phyloP scores from a whole-genome alignment of 306 rosid species.

The Luffa aegyptiaca region DNA sequence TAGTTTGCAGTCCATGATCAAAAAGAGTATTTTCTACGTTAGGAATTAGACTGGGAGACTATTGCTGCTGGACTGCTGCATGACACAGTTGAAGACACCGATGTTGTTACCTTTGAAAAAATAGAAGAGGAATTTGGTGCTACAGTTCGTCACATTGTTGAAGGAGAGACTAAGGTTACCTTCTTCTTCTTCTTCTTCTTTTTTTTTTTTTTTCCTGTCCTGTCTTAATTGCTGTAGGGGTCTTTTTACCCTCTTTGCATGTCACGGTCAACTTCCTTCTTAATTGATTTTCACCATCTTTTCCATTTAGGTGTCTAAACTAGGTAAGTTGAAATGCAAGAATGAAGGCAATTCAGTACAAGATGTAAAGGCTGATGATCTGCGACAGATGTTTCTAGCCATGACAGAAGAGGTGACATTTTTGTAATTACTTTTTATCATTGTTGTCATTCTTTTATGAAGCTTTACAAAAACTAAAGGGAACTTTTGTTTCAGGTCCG shows the following conservation, averaged over 20 bases:
- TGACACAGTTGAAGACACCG: conserved; percentile 95
- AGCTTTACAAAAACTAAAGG: conserved; percentile 19
- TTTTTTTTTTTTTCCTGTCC: conserved; percentile 10
- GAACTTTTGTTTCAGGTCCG: conserved; percentile 63
- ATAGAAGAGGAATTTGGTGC: conserved; percentile 94
- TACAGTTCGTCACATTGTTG: conserved; percentile 84
- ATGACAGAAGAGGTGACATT: conserved; percentile 92
- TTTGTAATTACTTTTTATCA: conserved; percentile 12
- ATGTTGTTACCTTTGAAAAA: conserved; percentile 77
- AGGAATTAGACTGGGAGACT: conserved; percentile 99
- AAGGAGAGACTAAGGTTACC: conserved; percentile 99
- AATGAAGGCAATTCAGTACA: conserved; percentile 63
- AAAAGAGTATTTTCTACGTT: conserved; percentile 12
- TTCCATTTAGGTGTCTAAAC: conserved; percentile 73
- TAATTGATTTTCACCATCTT: conserved; percentile 18
- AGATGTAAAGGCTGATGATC: conserved; percentile 98
- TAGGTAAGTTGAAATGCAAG: conserved; percentile 87
- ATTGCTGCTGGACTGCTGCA: conserved; percentile 95
- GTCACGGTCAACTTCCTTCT: conserved; percentile 11
- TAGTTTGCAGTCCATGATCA: conserved; percentile 14
- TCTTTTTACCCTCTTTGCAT: background rate
- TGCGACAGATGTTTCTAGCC: conserved; percentile 94
- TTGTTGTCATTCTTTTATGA: conserved; percentile 7
- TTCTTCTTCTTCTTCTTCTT: no score
- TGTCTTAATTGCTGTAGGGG: background rate